Evolutionary conservation across 164 flowering plant species (phyloP), one percentile per base, ranked within the genome.

Genomic region (Umbellularia californica): DNA sequence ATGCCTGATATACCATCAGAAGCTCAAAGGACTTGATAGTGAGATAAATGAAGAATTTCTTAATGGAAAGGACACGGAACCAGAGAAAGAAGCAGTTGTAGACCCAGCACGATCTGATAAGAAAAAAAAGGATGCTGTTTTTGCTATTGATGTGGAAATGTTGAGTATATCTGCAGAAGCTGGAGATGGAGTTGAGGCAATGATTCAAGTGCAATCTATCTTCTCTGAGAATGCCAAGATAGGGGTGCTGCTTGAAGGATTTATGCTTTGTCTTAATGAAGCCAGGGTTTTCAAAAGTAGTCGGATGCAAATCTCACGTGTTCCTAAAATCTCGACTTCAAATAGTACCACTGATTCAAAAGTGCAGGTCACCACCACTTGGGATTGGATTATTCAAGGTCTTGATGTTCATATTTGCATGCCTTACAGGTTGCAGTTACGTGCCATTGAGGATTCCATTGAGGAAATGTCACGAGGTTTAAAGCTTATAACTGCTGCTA

Each of bases 381-480:
- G 97, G 99, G 99, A 96, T 79, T 96, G 95, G 94, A 92, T 94
- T 64, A 84, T 96, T 81, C 97, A 91, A 88, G 99, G 97, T 30
- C 89, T 90, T 79, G 97, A 92, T 83, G 87, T 96, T 69, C 98
- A 91, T 79, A 88, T 96, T 80, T 91, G 95, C 85, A 81, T 96
- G 99, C 98, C 99, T 67, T 96, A 79, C 79, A 87, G 97, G 82
- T 80, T 94, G 84, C 84, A 94, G 80, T 82, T 96, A 82, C 97
- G 99, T 79, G 99, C 99, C 70, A 91, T 96, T 84, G 99, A 94
- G 79, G 99, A 96, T 85, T 77, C 98, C 19, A 70, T 94, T 84
- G 99, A 96, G 85, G 99, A 96, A 71, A 91, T 88, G 96, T 75
- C 88, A 71, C 91, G 98, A 74, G 95, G 84, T 72, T 82, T 96